Evolutionary conservation across 2,329 filamentous ascomycete genomes (phyloP).

Genomic region (Monosporascus cannonballus): DNA sequence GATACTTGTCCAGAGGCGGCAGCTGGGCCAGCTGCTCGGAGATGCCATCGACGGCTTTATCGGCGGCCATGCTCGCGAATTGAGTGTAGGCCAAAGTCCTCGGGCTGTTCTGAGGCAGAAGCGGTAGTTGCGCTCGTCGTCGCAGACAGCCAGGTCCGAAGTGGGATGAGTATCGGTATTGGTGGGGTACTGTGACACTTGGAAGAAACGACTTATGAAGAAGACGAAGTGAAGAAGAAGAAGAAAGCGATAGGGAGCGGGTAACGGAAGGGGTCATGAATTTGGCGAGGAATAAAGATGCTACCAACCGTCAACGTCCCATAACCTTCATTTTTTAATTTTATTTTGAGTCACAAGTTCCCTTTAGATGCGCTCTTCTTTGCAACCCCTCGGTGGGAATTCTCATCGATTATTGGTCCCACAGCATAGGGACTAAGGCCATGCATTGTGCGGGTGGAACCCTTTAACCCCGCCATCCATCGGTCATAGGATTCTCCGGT

Average conservation of each 20-base stretch:
- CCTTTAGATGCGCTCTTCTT: no score
- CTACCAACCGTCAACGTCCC: no score
- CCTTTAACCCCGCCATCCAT: no score
- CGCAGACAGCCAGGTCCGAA: background rate
- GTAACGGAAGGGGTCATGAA: background rate
- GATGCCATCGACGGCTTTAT: constrained; percentile 15
- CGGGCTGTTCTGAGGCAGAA: background rate
- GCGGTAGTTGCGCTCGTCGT: background rate
- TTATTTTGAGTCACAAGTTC: no score
- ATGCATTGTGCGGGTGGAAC: no score
- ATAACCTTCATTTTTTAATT: no score
- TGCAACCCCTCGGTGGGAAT: no score
- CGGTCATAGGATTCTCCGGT: no score
- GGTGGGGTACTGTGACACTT: background rate
- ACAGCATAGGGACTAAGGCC: no score
- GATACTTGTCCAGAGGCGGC: constrained; percentile 34
- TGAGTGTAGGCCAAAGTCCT: background rate
- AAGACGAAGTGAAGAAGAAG: background rate
- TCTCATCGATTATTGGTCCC: no score
- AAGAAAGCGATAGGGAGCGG: background rate
- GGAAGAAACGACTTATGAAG: background rate
- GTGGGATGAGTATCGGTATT: background rate
- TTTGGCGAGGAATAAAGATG: background rate
- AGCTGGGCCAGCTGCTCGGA: constrained; percentile 17
- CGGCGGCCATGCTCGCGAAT: constrained; percentile 12